Evolutionary conservation across 2,329 filamentous ascomycete genomes (phyloP).

Genomic region (Lachnellula subtilissima): DNA sequence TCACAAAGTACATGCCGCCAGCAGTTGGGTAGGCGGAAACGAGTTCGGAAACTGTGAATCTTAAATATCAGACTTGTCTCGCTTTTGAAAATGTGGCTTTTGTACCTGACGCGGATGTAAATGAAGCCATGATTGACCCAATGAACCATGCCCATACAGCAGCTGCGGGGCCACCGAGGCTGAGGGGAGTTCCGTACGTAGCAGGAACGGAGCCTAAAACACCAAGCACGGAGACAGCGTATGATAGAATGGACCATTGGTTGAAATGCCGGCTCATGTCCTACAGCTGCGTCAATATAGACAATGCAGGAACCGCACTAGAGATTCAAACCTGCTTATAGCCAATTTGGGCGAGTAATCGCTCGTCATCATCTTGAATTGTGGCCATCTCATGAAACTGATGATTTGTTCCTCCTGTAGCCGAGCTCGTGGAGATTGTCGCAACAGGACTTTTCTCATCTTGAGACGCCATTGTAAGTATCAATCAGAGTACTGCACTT

Average conservation of each 20-base stretch:
- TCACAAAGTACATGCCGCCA: slow-evolving; percentile 65
- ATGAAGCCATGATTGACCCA: slow-evolving; percentile 59
- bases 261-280: slow-evolving; percentile 59
- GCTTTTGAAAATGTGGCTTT: slow-evolving; percentile 2
- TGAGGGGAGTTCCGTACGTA: slow-evolving; percentile 55
- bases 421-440: neutral
- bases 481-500: neutral
- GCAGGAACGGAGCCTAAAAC: slow-evolving; percentile 62
- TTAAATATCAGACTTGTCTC: slow-evolving; percentile 7
- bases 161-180: slow-evolving; percentile 56
- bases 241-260: slow-evolving; percentile 62
- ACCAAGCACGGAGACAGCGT: slow-evolving; percentile 61
- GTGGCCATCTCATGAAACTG: slow-evolving; percentile 37
- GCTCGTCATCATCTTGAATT: slow-evolving; percentile 55
- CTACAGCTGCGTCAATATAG: slow-evolving; percentile 32
- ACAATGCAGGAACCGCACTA: neutral
- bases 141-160: slow-evolving; percentile 63
- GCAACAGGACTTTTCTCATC: neutral
- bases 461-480: slow-evolving; percentile 10
- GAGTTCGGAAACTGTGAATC: slow-evolving; percentile 51
- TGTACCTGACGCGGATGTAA: slow-evolving; percentile 54
- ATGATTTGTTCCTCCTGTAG: neutral
- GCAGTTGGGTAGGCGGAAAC: slow-evolving; percentile 64
- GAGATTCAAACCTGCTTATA: slow-evolving; percentile 52
- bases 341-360: slow-evolving; percentile 55